Percentiles rank a stretch among this genome's conserved stretches.
phyloP scores from a whole-genome alignment of 305 asterid species.

The Rubia peregrina region DNA sequence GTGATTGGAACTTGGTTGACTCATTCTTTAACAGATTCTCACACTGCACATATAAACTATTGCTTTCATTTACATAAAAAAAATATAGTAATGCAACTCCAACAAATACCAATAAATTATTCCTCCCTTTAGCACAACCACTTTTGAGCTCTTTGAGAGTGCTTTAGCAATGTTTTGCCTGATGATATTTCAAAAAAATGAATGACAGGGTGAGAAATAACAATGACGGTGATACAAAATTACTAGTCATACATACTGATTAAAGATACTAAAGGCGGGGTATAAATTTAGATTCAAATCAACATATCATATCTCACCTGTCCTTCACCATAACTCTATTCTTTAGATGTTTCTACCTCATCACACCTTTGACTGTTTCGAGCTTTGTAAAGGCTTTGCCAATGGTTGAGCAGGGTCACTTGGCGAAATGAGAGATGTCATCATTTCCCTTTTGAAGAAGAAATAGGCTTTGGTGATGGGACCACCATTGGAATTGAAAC shows the following conservation, averaged over 20 bases:
- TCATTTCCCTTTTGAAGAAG: constrained; percentile 42
- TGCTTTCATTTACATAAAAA: constrained; percentile 20
- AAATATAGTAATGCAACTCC: constrained; percentile 11
- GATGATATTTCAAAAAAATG: constrained; percentile 17
- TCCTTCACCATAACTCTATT: no score
- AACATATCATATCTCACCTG: constrained; percentile 41
- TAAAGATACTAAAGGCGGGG: neutral
- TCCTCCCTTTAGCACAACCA: constrained; percentile 37
- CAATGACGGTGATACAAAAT: neutral
- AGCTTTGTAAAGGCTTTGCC: constrained; percentile 68
- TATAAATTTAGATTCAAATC: neutral
- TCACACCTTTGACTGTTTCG: constrained; percentile 64
- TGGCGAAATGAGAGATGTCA: constrained; percentile 41
- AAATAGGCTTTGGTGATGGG: neutral
- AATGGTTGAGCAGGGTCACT: constrained; percentile 43
- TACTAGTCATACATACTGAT: neutral
- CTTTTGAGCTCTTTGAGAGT: constrained; percentile 87
- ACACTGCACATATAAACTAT: constrained; percentile 48
- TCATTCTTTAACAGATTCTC: constrained; percentile 70
- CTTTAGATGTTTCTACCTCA: no score
- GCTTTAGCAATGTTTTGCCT: constrained; percentile 81
- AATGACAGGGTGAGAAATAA: constrained; percentile 16
- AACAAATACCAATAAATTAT: constrained; percentile 14
- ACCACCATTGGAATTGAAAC: constrained; percentile 9
- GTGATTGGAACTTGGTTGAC: constrained; percentile 57